Conservation (phyloP, 495 filamentous ascomycete genomes). For the Immersiella caudata region DNA sequence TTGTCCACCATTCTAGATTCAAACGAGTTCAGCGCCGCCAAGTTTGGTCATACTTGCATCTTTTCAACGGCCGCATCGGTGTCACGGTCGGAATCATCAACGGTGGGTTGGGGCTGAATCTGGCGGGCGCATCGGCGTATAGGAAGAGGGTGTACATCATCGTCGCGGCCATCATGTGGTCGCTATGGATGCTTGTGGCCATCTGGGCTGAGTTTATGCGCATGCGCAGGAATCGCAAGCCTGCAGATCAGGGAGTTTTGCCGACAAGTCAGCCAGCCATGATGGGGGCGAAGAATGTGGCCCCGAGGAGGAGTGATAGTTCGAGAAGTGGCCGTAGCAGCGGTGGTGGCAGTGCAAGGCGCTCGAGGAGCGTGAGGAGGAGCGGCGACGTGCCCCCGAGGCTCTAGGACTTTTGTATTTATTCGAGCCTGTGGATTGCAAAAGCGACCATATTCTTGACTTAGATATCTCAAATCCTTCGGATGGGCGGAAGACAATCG, state of each 20-base stretch:
- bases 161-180: slow-evolving; percentile 39
- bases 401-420: background rate
- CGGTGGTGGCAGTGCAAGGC: background rate
- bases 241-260: background rate
- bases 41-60: slow-evolving; percentile 58
- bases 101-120: slow-evolving; percentile 63
- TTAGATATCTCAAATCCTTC: no score
- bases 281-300: slow-evolving; percentile 6
- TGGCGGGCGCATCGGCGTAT: slow-evolving; percentile 39
- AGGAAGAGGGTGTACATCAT: slow-evolving; percentile 39
- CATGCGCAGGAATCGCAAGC: slow-evolving; percentile 15
- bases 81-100: slow-evolving; percentile 69
- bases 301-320: slow-evolving; percentile 12
- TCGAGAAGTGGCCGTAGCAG: background rate
- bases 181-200: slow-evolving; percentile 37
- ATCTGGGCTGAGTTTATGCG: slow-evolving; percentile 27
- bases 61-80: slow-evolving; percentile 62
- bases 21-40: slow-evolving; percentile 49
- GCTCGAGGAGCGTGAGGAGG: background rate
- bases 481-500: no score
- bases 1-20: slow-evolving; percentile 62
- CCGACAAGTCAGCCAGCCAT: background rate
- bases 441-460: no score
- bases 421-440: no score
- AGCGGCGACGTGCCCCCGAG: background rate